Conservation (phyloP, 176 grass and related monocot genomes). For the Aegilops sharonensis region DNA sequence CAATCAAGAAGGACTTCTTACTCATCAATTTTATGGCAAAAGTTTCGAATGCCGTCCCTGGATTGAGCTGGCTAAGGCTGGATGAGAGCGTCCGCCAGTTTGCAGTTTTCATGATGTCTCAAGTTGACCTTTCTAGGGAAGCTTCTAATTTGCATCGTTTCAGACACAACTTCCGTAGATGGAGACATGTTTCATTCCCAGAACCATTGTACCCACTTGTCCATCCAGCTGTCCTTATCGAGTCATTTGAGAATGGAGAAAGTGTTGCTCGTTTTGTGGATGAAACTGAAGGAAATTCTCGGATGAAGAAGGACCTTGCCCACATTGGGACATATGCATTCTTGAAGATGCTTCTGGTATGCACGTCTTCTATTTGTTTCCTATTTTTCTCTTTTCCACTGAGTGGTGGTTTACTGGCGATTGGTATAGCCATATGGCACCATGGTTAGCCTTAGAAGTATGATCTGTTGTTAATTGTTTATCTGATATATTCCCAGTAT, state of each 20-base stretch:
- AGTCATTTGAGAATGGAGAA: conserved; percentile 95
- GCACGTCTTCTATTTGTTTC: conserved; percentile 7
- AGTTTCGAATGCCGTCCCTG: conserved; percentile 64
- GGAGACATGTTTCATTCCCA: conserved; percentile 92
- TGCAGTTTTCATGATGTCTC: conserved; percentile 95
- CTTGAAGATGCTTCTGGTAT: conserved; percentile 97
- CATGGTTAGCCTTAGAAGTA: not conserved
- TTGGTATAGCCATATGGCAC: not conserved
- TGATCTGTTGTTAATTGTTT: not conserved
- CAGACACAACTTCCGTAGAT: conserved; percentile 89
- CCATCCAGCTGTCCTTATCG: conserved; percentile 95
- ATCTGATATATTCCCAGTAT: not conserved
- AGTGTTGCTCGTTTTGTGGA: conserved; percentile 87
- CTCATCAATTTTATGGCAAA: conserved; percentile 77
- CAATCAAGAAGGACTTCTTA: conserved; percentile 85
- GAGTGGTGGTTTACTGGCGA: not conserved
- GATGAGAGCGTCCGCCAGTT: conserved; percentile 95
- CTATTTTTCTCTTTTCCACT: not conserved
- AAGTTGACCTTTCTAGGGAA: conserved; percentile 95
- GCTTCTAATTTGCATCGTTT: conserved; percentile 91
- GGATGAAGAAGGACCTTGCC: conserved; percentile 73
- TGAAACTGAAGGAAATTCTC: conserved; percentile 62
- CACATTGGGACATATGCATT: conserved; percentile 90
- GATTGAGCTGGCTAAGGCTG: conserved; percentile 93
- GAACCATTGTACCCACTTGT: conserved; percentile 92